These are phyloP conservation scores for Chrysanthemum lavandulifolium DNA, from an alignment of 129 eudicot species.

Conservation along the genomic window DNA sequence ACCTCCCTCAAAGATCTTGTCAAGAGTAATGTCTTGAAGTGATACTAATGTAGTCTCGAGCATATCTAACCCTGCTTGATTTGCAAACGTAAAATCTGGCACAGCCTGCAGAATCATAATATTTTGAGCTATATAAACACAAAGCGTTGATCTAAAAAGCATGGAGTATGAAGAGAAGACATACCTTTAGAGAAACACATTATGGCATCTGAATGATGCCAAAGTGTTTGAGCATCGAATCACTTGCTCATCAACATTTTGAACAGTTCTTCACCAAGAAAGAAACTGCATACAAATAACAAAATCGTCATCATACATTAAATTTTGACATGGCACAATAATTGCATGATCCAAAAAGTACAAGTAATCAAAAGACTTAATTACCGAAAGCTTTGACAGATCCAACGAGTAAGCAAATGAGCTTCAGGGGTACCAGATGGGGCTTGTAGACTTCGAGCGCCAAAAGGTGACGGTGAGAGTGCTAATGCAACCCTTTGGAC, in stretches of 20 bases:
- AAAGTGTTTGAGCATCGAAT: conserved; percentile 68
- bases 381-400: conserved; percentile 90
- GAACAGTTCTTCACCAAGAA: conserved; percentile 82
- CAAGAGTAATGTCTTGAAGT: conserved; percentile 82
- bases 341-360: conserved; percentile 7
- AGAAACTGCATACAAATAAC: conserved; percentile 47
- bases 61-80: conserved; percentile 94
- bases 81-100: conserved; percentile 85
- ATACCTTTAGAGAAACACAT: conserved; percentile 88
- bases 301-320: background rate
- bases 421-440: conserved; percentile 89
- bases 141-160: background rate
- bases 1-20: conserved; percentile 73
- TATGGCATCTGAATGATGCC: conserved; percentile 92
- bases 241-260: conserved; percentile 61
- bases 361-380: conserved; percentile 3
- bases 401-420: conserved; percentile 80
- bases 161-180: background rate
- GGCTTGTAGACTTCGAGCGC: conserved; percentile 46
- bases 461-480: conserved; percentile 84
- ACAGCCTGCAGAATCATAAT: conserved; percentile 49
- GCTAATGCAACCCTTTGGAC: conserved; percentile 96
- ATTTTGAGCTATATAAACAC: background rate
- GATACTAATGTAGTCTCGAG: conserved; percentile 86
- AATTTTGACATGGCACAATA: conserved; percentile 1